These are phyloP conservation scores for Rosa lucieae DNA, from an alignment of 306 rosid genomes.

Conservation along the genomic window DNA sequence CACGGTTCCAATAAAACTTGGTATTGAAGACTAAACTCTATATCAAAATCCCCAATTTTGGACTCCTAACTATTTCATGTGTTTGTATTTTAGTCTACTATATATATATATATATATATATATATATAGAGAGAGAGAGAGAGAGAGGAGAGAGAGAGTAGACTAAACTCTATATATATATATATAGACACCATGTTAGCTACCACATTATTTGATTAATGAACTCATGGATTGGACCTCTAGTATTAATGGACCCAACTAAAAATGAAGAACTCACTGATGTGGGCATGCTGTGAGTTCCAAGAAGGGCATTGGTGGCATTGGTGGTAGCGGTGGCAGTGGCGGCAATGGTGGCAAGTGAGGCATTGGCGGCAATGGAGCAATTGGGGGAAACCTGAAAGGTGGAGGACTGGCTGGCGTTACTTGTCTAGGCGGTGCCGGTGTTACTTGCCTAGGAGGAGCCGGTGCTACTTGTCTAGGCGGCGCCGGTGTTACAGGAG, in stretches of 20 bases:
- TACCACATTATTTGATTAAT: not conserved
- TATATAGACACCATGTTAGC: not conserved
- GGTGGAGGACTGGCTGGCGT: constrained; percentile 22
- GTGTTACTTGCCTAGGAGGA: not conserved
- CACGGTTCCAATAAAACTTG: not conserved
- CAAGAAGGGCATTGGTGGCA: constrained; percentile 50
- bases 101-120: too few species aligned
- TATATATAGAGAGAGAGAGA: too few species aligned
- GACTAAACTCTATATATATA: not conserved
- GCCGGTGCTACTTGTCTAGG: constrained; percentile 17
- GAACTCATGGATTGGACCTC: not conserved
- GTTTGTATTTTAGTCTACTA: not conserved
- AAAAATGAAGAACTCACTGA: constrained; percentile 46
- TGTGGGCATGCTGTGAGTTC: constrained; percentile 75
- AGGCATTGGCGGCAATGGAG: constrained; percentile 4
- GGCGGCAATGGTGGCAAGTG: constrained; percentile 46
- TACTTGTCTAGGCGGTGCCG: constrained; percentile 12
- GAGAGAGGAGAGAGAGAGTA: too few species aligned
- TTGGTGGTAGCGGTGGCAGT: constrained; percentile 28
- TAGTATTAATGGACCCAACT: not conserved
- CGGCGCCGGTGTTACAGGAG: constrained; percentile 36
- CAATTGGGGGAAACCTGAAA: constrained; percentile 45
- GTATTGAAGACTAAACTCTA: not conserved
- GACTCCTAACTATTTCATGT: not conserved
- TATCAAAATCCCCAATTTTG: not conserved